Evolutionary conservation across 345 rosid genomes (phyloP), one percentile per base, ranked within the genome.

Genomic region (Gossypium turneri): DNA sequence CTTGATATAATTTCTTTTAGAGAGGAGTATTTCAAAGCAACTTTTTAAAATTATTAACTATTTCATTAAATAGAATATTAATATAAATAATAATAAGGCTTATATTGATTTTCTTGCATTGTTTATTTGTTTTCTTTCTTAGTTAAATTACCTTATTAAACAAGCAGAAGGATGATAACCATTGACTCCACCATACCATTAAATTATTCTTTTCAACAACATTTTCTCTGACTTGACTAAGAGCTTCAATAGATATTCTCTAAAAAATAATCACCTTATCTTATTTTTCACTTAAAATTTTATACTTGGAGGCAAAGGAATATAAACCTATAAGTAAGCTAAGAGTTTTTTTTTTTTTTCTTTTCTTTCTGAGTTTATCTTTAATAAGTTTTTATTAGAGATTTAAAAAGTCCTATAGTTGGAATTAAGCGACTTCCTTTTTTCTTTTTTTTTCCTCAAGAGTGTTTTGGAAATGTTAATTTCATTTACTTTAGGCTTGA

Each of bases 221-320:
- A 38, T 34, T 63, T 44, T 66, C 27, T 67, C 11, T 22, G 24
- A 44, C 1, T 0, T 38, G 17, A 17, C 20, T 29, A 62, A 34
- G 12, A 34, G 12, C 34, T 16, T 62, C 1, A 62, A 52, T 52
- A 17, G 9, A 2, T 52, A 4, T 52, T 52, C 17, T 52, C n/a
- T 41, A 17, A n/a, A 53, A 53, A 53, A 53, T 43, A 65, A 43
- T n/a, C 52, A 65, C 29, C 27, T 43, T 10, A 19, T 43, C 70
- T 65, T 65, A 43, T 20, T 63, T 22, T 19, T 67, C 24, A 2
- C 29, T n/a, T 43, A 4, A 62, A 17, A 16, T 2, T 24, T 67
- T 48, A 7, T 24, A 48, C 72, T 67, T 67, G 17, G 71, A 67
- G 72, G 43, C 56, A 24, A 67, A 67, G 72, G 57, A 22, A 67